Base-by-base conservation (phyloP, 2,329 filamentous ascomycete genomes). In the Rutstroemia sp. region DNA sequence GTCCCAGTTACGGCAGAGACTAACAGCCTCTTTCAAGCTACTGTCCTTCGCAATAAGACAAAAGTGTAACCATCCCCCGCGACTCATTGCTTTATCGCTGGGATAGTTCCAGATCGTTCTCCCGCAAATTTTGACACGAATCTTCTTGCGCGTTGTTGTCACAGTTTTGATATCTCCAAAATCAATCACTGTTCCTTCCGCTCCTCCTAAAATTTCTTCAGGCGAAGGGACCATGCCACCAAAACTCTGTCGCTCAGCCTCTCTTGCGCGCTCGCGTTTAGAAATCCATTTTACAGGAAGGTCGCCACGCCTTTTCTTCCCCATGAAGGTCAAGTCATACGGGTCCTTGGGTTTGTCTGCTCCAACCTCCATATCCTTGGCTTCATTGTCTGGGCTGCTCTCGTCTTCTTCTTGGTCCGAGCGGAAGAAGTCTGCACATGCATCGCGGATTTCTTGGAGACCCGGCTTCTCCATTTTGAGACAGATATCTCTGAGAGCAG, bases 41-140 rank as follows among this genome's bases (percentile, higher is more conserved):
- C 74, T 76, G 51, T 76, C 73, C 63, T 76, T 78, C 2, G 76
- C 75, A 61, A 78, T 72, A 58, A 78, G 69, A 21, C 73, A 76
- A 62, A 78, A 79, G 34, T 78, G 76, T 21, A 76, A 68, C 77
- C 76, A 79, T 4, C 76, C 76, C 27, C 73, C 72, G 53, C 75
- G 69, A 48, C 68, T 72, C 69, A 78, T 74, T 3, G 75, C 72
- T 39, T 70, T 72, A 59, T 77, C 71, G 56, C 71, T 76, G 8
- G 75, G 75, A 60, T 79, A 77, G 64, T 78, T 77, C 69, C 75
- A 78, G 61, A 79, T 78, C 52, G 69, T 73, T 46, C 70, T 72
- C 10, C 77, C 76, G 52, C 74, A 79, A 9, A 79, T 67, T 51
- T 70, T 74, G 54, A 79, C 72, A 16, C 54, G 53, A 16, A 61